Percentiles rank a stretch among this genome's conserved stretches.
phyloP scores from a whole-genome alignment of 140 eudicot species.

The Anethum foeniculum region DNA sequence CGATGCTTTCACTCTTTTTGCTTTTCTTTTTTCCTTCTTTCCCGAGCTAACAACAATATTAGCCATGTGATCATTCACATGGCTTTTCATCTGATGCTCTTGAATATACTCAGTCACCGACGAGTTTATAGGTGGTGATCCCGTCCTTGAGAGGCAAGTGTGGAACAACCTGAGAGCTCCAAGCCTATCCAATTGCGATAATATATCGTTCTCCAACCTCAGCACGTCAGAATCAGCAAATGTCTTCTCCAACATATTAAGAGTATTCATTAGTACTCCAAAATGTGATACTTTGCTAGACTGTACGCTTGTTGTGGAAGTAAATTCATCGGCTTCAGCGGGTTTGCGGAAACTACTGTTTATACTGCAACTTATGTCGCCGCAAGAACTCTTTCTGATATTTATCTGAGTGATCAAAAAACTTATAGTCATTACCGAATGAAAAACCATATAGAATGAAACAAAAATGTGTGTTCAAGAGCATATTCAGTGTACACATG shows the following conservation, averaged over 20 bases:
- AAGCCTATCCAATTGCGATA: constrained; percentile 63
- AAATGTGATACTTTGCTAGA: constrained; percentile 49
- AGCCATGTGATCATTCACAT: constrained; percentile 15
- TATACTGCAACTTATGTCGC: constrained; percentile 15
- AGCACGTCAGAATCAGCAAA: constrained; percentile 47
- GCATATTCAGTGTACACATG: constrained; percentile 5
- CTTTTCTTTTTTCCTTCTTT: constrained; percentile 59
- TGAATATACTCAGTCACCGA: constrained; percentile 15
- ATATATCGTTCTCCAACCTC: constrained; percentile 60
- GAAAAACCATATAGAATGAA: not conserved
- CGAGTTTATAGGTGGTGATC: constrained; percentile 20
- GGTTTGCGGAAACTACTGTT: constrained; percentile 11
- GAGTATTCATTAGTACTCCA: constrained; percentile 55
- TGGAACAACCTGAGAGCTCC: constrained; percentile 67
- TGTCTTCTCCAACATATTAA: constrained; percentile 52
- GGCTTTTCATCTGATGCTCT: constrained; percentile 11
- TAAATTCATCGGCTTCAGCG: constrained; percentile 19
- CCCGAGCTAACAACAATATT: constrained; percentile 47
- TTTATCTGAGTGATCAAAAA: constrained; percentile 38
- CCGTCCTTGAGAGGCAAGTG: constrained; percentile 37
- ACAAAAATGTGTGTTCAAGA: not conserved
- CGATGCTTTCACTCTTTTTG: constrained; percentile 30
- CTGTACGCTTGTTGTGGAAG: constrained; percentile 44
- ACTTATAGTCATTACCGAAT: constrained; percentile 5
- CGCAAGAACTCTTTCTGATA: constrained; percentile 20